Evolutionary conservation across 192 early-diverging fungal genomes (phyloP), one percentile per base, ranked within the genome.

Genomic region (Fimicolochytrium jonesii): DNA sequence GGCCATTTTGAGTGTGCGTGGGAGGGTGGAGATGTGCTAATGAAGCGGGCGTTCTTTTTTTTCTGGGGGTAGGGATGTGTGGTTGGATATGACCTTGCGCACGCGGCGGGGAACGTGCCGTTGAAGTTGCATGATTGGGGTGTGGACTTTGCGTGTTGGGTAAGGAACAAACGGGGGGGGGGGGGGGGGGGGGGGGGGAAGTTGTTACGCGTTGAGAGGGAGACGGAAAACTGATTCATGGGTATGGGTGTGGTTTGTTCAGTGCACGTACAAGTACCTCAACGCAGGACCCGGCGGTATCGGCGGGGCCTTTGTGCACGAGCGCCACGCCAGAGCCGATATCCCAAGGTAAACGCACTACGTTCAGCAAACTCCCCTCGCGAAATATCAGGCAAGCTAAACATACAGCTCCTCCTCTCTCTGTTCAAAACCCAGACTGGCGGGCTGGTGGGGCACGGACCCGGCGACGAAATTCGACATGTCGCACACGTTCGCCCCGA

Each of bases 251-350:
- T n/a, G n/a, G n/a, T n/a, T n/a, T n/a, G 20, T 35, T n/a, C 44
- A 78, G 80, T 98, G 94, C 80, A 89, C 94, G 4, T 98, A 98
- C 85, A 99, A 99, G 71, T 99, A 99, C 71, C 74, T 99, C 43
- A 99, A 99, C 68, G 84, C 92, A n/a, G 94, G 96, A 2, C 92
- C 96, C 0, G 96, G 96, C 36, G 89, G 89, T 35, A 95, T 99
- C 57, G 92, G 84, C 15, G 91, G 92, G 2, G 82, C 90, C 6
- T 99, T 94, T 73, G 85, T 99, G 6, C 92, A 99, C 55, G 83
- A 90, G 66, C 86, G 84, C 59, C 83, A 94, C 61, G 82, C 80
- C n/a, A 67, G 74, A 50, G 66, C 74, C 35, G 68, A 72, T 18
- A 74, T 85, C 42, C 78, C 79, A 13, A 75, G 84, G 78, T 86